Evolutionary conservation across 2,329 filamentous ascomycete genomes (phyloP).

Genomic region (Epichloe brachyelytri): DNA sequence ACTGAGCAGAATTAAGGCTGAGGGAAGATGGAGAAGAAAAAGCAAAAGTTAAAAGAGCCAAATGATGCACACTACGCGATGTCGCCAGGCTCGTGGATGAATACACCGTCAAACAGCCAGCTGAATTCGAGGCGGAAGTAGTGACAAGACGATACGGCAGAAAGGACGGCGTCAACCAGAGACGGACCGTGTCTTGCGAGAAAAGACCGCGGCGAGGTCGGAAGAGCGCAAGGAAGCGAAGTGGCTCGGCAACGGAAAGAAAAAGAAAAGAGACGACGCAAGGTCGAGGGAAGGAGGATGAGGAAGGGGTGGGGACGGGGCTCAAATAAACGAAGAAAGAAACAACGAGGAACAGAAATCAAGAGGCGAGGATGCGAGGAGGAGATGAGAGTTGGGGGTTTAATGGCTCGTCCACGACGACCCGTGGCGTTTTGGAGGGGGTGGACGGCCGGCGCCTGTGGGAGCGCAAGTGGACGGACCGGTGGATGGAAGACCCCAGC

Average conservation of each 20-base stretch:
- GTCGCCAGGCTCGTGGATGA: slow-evolving; percentile 7
- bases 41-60: slow-evolving; percentile 10
- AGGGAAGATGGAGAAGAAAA: not conserved
- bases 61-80: slow-evolving; percentile 12
- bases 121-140: slow-evolving; percentile 8
- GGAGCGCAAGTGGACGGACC: not conserved
- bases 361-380: slow-evolving; percentile 7
- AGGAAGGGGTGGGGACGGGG: slow-evolving; percentile 11
- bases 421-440: slow-evolving; percentile 8
- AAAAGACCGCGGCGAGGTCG: slow-evolving; percentile 11
- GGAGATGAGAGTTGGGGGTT: slow-evolving; percentile 6
- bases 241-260: slow-evolving; percentile 15
- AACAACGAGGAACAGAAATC: slow-evolving; percentile 7
- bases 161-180: slow-evolving; percentile 1
- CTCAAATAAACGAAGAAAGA: slow-evolving; percentile 11
- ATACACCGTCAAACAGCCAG: slow-evolving; percentile 10
- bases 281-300: slow-evolving; percentile 21
- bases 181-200: slow-evolving; percentile 4
- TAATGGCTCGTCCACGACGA: slow-evolving; percentile 12
- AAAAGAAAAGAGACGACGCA: slow-evolving; percentile 15
- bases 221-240: slow-evolving; percentile 14
- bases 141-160: slow-evolving; percentile 6
- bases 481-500: slow-evolving; percentile 1
- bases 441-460: slow-evolving; percentile 5
- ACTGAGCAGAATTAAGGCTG: slow-evolving; percentile 1